A percentile compares a stretch with the other conserved stretches of the same genome.
These are phyloP conservation scores for Aegle marmelos DNA, from an alignment of 345 rosid genomes.

Conservation along the genomic window DNA sequence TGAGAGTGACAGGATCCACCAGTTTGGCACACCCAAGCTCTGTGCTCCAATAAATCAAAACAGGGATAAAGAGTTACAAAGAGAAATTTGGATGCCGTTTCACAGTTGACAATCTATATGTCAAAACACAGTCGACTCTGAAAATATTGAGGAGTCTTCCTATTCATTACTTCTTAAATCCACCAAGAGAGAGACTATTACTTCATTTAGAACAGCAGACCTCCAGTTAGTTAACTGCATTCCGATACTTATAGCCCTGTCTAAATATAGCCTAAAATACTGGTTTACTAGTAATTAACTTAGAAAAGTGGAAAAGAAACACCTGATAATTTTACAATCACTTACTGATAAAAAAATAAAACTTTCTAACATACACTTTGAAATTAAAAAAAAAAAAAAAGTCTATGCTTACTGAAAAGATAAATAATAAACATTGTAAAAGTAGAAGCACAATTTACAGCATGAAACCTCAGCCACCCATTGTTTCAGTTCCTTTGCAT, in stretches of 20 bases:
- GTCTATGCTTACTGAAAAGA: not conserved
- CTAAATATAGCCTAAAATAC: not conserved
- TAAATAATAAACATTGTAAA: not conserved
- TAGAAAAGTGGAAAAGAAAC: not conserved
- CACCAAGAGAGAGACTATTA: not conserved
- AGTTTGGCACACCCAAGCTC: not conserved
- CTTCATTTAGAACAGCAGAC: not conserved
- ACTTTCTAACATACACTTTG: not conserved
- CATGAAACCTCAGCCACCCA: not conserved
- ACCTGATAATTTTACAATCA: not conserved
- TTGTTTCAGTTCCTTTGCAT: conserved; percentile 4
- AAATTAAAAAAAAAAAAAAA: too few relatives aligned
- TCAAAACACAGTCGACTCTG: not conserved
- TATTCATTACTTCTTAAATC: not conserved
- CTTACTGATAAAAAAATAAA: not conserved
- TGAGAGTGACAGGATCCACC: not conserved
- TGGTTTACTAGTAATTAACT: not conserved
- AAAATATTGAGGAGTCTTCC: not conserved
- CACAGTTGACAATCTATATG: not conserved
- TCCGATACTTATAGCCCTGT: not conserved
- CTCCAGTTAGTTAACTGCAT: not conserved
- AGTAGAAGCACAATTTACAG: not conserved
- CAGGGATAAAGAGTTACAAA: not conserved
- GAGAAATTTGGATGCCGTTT: not conserved
- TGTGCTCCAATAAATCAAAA: not conserved